Evolutionary conservation across 2,329 filamentous ascomycete genomes (phyloP).

Genomic region (Trichoderma atrobrunneum): DNA sequence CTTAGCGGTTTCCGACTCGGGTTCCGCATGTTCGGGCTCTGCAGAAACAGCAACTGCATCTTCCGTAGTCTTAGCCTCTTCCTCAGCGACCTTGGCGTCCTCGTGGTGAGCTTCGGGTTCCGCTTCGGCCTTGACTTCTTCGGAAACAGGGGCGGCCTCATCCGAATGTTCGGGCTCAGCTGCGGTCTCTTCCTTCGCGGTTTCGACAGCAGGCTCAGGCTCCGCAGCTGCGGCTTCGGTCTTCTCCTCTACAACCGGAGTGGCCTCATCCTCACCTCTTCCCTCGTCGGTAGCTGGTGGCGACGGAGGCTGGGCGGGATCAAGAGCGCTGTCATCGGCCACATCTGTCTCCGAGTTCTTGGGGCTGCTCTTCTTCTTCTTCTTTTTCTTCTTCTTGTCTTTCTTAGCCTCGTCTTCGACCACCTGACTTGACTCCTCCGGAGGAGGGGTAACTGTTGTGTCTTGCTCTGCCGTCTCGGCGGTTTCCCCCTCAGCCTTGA

Average conservation of each 20-base stretch:
- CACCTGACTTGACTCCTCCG: conserved; percentile 9
- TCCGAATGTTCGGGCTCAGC: neutral
- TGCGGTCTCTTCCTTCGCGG: conserved; percentile 11
- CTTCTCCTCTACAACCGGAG: conserved; percentile 10
- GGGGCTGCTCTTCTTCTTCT: conserved; percentile 20
- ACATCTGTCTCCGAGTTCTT: conserved; percentile 15
- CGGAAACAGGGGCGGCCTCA: conserved; percentile 7
- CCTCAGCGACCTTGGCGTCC: conserved; percentile 10
- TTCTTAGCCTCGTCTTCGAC: conserved; percentile 18
- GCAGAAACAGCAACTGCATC: conserved; percentile 16
- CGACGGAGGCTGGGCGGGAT: conserved; percentile 18
- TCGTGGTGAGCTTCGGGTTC: conserved; percentile 13
- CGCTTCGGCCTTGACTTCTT: neutral
- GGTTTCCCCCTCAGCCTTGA: conserved; percentile 10
- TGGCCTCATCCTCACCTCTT: conserved; percentile 6
- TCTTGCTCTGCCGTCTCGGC: conserved; percentile 16
- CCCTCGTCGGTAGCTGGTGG: conserved; percentile 15
- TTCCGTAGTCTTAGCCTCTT: conserved; percentile 5
- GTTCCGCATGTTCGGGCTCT: conserved; percentile 3
- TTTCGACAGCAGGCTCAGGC: neutral
- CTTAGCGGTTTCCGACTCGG: neutral
- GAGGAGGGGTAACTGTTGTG: conserved; percentile 12
- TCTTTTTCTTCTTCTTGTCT: conserved; percentile 21
- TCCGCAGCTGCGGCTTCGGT: neutral
- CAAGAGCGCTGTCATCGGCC: conserved; percentile 14